A percentile compares a stretch with the other conserved stretches of the same genome.
These are phyloP conservation scores for Moricandia moricandioides DNA, from an alignment of 345 rosid species.

Conservation along the genomic window DNA sequence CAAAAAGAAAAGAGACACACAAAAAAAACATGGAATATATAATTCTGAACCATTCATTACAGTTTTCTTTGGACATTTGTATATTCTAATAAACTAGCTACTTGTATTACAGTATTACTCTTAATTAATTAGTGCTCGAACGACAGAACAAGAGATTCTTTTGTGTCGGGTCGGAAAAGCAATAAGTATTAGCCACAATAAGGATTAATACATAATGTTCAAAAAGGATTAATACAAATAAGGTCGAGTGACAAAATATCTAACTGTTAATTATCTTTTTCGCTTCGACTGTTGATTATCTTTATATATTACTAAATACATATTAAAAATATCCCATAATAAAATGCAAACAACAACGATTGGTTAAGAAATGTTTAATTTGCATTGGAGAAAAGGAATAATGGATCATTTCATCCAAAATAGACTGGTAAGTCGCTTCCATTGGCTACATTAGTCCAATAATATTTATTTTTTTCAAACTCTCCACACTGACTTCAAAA, in stretches of 20 bases:
- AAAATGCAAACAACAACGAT: constrained; percentile 14
- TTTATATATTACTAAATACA: not conserved
- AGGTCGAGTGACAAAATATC: not conserved
- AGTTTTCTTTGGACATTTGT: not conserved
- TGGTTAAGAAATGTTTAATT: not conserved
- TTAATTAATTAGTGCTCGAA: constrained; percentile 22
- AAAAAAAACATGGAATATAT: not conserved
- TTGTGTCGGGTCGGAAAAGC: constrained; percentile 27
- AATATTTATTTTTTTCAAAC: constrained; percentile 9
- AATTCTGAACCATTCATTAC: constrained; percentile 22
- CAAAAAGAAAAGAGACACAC: constrained; percentile 13
- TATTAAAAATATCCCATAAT: too few relatives aligned
- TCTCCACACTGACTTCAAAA: not conserved
- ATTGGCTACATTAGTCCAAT: constrained; percentile 17
- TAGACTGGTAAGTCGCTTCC: constrained; percentile 1
- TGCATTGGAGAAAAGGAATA: constrained; percentile 4
- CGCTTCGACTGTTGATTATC: constrained; percentile 1
- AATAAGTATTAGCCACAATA: constrained; percentile 4
- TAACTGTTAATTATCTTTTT: constrained; percentile 19
- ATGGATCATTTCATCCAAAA: not conserved
- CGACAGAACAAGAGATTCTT: constrained; percentile 26
- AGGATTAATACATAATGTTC: too few relatives aligned
- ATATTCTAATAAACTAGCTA: constrained; percentile 14
- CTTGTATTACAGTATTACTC: constrained; percentile 25
- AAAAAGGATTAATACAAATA: constrained; percentile 4